Conservation (phyloP, 805 yeast genomes). For the Saturnispora quitensis region DNA sequence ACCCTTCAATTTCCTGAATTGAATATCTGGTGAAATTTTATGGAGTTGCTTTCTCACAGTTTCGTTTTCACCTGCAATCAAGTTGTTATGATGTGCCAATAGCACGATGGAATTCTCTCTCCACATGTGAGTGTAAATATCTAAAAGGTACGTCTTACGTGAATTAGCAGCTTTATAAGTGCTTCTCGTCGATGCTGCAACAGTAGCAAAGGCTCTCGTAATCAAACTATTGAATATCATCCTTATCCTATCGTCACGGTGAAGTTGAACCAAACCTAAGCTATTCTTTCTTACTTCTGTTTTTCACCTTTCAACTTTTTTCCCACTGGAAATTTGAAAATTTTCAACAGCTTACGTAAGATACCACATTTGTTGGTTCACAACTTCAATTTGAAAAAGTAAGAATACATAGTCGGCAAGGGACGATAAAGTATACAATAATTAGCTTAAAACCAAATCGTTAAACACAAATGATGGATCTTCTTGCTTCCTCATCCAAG, state of each 20-base stretch:
- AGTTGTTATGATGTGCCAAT: conserved; percentile 78
- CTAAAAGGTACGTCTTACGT: conserved; percentile 81
- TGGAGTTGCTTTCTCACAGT: conserved; percentile 51
- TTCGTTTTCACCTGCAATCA: conserved; percentile 60
- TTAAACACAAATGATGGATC: conserved; percentile 30
- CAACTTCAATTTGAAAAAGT: background rate
- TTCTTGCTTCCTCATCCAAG: conserved; percentile 70
- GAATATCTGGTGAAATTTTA: conserved; percentile 28
- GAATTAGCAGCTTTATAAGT: conserved; percentile 56
- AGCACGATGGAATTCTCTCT: conserved; percentile 61
- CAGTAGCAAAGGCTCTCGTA: conserved; percentile 8
- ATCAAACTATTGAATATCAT: background rate
- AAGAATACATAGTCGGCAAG: background rate
- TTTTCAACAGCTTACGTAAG: background rate
- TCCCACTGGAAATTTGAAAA: background rate
- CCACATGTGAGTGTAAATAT: conserved; percentile 65
- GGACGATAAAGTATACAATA: background rate
- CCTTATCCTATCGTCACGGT: background rate
- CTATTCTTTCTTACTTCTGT: background rate
- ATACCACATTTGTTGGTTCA: background rate
- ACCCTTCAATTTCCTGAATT: conserved; percentile 58
- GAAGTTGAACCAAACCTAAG: background rate
- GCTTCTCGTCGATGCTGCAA: conserved; percentile 2
- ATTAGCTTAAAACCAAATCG: background rate
- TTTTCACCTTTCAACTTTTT: background rate